Percentiles rank a stretch among this genome's conserved stretches.
Conservation (phyloP, 108 stramenopile species). For the Aurantiochytrium sp. region DNA sequence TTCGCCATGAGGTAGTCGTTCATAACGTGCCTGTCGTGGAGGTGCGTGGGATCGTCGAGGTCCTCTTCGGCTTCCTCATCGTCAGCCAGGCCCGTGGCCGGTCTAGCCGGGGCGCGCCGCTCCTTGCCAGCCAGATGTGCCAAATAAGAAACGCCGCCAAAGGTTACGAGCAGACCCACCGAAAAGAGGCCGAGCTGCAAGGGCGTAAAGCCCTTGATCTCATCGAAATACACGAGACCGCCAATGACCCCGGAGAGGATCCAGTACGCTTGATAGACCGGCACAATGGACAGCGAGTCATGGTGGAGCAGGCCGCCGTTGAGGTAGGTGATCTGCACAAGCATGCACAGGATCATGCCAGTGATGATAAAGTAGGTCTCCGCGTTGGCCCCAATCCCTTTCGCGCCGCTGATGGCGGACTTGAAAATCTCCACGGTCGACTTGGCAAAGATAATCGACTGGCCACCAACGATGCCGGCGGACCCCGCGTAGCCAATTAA, state of each 20-base stretch:
- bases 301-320: conserved; percentile 51
- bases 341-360: conserved; percentile 15
- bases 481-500: conserved; percentile 42
- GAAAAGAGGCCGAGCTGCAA: background rate
- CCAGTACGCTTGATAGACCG: conserved; percentile 52
- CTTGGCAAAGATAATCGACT: conserved; percentile 51
- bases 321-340: conserved; percentile 46
- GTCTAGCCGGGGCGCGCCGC: background rate
- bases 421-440: conserved; percentile 45
- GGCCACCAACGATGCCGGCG: conserved; percentile 51
- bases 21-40: background rate
- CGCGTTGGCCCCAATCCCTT: conserved; percentile 23
- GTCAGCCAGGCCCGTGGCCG: background rate
- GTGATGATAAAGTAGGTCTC: background rate
- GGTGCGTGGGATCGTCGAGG: background rate
- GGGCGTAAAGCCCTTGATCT: conserved; percentile 16
- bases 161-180: background rate
- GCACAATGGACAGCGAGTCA: conserved; percentile 49
- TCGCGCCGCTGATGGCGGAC: conserved; percentile 41
- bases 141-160: background rate
- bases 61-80: background rate
- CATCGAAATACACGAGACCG: conserved; percentile 54
- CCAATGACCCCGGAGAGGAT: conserved; percentile 46
- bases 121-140: background rate
- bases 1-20: background rate